phyloP scores from a whole-genome alignment of 805 yeast species.

The Sugiyamaella marilandica region DNA sequence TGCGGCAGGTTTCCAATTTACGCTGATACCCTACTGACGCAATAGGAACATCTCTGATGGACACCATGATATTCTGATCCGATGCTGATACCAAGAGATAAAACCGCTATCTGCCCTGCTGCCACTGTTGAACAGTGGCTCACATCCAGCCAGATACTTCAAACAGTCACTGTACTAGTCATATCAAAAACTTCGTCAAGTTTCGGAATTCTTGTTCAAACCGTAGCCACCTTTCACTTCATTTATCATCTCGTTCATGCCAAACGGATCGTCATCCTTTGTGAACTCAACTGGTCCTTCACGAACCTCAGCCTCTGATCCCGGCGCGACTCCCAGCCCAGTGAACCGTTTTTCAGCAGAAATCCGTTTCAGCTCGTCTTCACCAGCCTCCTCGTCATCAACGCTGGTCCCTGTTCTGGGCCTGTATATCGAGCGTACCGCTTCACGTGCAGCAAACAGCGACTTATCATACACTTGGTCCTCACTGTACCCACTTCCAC shows the following conservation, averaged over 20 bases:
- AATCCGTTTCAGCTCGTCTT: slow-evolving; percentile 23
- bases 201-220: neutral
- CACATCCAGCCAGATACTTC: too few species aligned
- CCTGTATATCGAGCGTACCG: slow-evolving; percentile 46
- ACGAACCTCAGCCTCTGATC: slow-evolving; percentile 18
- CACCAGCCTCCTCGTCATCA: slow-evolving; percentile 27
- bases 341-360: slow-evolving; percentile 28
- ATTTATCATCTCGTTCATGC: slow-evolving; percentile 17
- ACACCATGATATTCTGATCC: too few species aligned
- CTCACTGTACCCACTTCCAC: slow-evolving; percentile 27
- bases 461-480: slow-evolving; percentile 58
- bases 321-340: slow-evolving; percentile 23
- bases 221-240: slow-evolving; percentile 13
- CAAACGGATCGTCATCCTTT: slow-evolving; percentile 30
- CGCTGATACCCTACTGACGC: too few species aligned
- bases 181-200: too few species aligned
- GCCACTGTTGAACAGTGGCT: too few species aligned
- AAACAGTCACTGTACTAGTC: too few species aligned
- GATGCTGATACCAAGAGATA: too few species aligned
- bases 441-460: slow-evolving; percentile 50
- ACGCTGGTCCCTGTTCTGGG: slow-evolving; percentile 28
- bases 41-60: too few species aligned
- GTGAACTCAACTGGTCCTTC: slow-evolving; percentile 47
- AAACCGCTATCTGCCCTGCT: too few species aligned
- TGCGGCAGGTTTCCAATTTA: too few species aligned